phyloP scores from a whole-genome alignment of 2,329 filamentous ascomycete genomes.

The Penicillium sp. region DNA sequence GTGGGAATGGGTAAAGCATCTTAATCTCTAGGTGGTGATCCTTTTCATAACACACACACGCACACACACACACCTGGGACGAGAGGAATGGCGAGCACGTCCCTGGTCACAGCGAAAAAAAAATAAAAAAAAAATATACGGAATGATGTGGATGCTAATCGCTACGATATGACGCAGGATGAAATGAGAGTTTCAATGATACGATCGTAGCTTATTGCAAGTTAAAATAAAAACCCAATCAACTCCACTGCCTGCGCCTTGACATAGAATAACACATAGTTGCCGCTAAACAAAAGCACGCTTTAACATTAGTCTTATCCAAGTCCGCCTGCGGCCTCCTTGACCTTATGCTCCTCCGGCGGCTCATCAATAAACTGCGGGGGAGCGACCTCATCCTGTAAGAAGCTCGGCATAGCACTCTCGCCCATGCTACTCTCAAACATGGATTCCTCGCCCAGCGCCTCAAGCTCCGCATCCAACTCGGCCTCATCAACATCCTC shows the following conservation, averaged over 20 bases:
- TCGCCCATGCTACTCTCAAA: conserved; percentile 66
- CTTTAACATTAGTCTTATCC: conserved; percentile 21
- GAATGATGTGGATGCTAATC: not conserved
- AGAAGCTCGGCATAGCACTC: conserved; percentile 72
- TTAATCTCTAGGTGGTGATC: not conserved
- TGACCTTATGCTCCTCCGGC: conserved; percentile 72
- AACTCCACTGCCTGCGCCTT: conserved; percentile 19
- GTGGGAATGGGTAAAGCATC: conserved; percentile 53
- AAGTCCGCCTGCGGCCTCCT: conserved; percentile 64
- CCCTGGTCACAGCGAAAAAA: not conserved
- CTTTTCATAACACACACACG: not conserved
- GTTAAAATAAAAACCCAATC: conserved; percentile 2
- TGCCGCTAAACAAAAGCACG: conserved; percentile 2
- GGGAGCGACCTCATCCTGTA: conserved; percentile 81
- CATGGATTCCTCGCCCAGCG: conserved; percentile 89
- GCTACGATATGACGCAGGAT: not conserved
- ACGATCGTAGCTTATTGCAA: not conserved
- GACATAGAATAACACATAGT: conserved; percentile 11
- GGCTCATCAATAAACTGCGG: conserved; percentile 90
- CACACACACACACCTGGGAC: not conserved
- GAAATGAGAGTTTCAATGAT: not conserved
- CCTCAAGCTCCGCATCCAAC: conserved; percentile 92
- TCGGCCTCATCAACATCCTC: conserved; percentile 97
- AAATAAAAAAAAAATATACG: not conserved
- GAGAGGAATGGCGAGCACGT: not conserved